Evolutionary conservation across 257 asterid genomes (phyloP).

Genomic region (Jaltomata sinuosa): DNA sequence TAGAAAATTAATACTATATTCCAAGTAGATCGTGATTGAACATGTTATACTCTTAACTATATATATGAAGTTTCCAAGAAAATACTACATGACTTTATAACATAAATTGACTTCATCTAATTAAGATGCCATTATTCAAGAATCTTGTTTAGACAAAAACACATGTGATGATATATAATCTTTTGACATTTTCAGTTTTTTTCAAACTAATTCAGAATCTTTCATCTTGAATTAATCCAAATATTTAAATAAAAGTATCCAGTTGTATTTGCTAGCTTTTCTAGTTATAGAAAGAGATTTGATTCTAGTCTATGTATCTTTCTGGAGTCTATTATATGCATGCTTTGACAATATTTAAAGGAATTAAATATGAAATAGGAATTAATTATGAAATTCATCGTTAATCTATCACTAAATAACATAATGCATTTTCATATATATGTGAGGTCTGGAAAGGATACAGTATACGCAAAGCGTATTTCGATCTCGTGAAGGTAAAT

Average conservation of each 20-base stretch:
- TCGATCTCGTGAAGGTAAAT: too few relatives aligned
- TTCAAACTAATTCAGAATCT: not conserved
- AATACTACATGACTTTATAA: not conserved
- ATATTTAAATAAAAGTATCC: not conserved
- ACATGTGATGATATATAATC: conserved; percentile 2
- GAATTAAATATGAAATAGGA: not conserved
- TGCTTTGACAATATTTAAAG: not conserved
- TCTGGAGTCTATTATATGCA: not conserved
- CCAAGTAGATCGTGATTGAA: not conserved
- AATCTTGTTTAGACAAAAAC: not conserved
- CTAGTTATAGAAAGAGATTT: not conserved
- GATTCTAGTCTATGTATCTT: not conserved
- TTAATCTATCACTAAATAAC: not conserved
- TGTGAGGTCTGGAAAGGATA: too few relatives aligned
- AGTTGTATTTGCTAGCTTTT: not conserved
- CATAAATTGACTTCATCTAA: not conserved
- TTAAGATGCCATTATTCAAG: not conserved
- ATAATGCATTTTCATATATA: too few relatives aligned
- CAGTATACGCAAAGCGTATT: too few relatives aligned
- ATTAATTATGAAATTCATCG: not conserved
- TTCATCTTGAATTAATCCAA: not conserved
- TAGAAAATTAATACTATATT: not conserved
- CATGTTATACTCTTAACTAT: not conserved
- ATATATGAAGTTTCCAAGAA: not conserved
- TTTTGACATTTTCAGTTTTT: conserved; percentile 7